Conservation (phyloP, 441 rosid genomes). For the Biscutella auriculata region DNA sequence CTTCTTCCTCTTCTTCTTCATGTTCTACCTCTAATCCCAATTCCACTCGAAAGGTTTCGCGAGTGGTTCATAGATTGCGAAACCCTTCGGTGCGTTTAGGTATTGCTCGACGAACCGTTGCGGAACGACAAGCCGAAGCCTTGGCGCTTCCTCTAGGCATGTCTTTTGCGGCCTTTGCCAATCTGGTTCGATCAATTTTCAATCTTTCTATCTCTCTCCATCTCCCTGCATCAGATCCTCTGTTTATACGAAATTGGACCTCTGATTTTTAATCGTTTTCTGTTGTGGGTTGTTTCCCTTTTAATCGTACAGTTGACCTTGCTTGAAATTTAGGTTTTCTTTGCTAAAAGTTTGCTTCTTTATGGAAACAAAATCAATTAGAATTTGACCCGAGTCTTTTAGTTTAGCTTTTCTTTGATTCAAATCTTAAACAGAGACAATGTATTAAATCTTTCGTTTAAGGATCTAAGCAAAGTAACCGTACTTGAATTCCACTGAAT, state of each 20-base stretch:
- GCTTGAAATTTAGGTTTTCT: background rate
- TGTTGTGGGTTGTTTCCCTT: conserved; percentile 6
- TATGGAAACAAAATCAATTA: background rate
- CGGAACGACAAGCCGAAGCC: conserved; percentile 39
- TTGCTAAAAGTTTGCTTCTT: background rate
- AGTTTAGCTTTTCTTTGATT: background rate
- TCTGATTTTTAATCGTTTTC: conserved; percentile 5
- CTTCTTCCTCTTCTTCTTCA: conserved; percentile 28
- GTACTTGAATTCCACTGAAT: background rate
- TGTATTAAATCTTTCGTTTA: background rate
- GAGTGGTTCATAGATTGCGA: conserved; percentile 32
- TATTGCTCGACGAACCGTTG: conserved; percentile 27
- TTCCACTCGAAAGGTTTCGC: conserved; percentile 22
- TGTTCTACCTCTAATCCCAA: conserved; percentile 18
- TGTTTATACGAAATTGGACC: background rate
- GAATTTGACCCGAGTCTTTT: background rate
- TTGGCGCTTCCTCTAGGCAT: conserved; percentile 82
- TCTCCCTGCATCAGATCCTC: background rate
- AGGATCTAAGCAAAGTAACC: too few species aligned
- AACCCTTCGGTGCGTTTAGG: conserved; percentile 31
- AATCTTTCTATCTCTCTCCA: conserved; percentile 1
- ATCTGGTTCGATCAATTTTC: conserved; percentile 49
- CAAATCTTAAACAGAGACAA: background rate
- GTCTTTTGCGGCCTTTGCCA: conserved; percentile 81
- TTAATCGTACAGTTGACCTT: conserved; percentile 8